phyloP scores from a whole-genome alignment of 1,139 yeast species.

The Candida mesenterica region DNA sequence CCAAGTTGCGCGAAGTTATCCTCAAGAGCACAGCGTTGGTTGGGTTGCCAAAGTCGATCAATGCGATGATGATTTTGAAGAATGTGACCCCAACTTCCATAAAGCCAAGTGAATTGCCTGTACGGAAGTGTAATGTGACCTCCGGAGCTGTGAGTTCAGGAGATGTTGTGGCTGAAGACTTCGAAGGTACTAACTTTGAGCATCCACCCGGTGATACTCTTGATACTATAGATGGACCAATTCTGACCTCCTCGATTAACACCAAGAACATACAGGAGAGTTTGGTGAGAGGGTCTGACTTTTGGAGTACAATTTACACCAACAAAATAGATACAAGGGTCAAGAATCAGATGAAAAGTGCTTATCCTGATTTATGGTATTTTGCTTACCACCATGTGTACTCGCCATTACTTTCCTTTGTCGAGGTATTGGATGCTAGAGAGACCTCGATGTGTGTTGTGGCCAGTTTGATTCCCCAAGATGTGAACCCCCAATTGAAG shows the following conservation, averaged over 20 bases:
- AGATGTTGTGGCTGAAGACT: conserved; percentile 42
- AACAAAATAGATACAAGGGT: conserved; percentile 68
- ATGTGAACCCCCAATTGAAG: conserved; percentile 89
- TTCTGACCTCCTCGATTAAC: conserved; percentile 33
- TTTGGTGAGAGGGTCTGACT: conserved; percentile 54
- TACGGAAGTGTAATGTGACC: conserved; percentile 29
- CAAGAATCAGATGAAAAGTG: conserved; percentile 60
- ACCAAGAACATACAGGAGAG: conserved; percentile 25
- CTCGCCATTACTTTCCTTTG: conserved; percentile 70
- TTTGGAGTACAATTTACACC: conserved; percentile 75
- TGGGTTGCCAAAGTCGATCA: conserved; percentile 84
- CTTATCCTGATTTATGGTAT: conserved; percentile 85
- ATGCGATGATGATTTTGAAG: conserved; percentile 65
- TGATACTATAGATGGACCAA: conserved; percentile 48
- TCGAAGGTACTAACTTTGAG: conserved; percentile 38
- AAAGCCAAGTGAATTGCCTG: conserved; percentile 29
- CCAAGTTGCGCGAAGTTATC: conserved; percentile 70
- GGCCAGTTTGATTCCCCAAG: conserved; percentile 84
- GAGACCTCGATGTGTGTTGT: conserved; percentile 80
- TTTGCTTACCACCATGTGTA: conserved; percentile 74
- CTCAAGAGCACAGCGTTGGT: conserved; percentile 74
- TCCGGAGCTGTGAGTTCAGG: conserved; percentile 41
- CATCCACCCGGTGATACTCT: conserved; percentile 14
- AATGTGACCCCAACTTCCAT: conserved; percentile 60
- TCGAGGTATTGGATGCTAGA: conserved; percentile 57